Evolutionary conservation across 768 basidiomycete species (phyloP).

Genomic region (Suillus spraguei): DNA sequence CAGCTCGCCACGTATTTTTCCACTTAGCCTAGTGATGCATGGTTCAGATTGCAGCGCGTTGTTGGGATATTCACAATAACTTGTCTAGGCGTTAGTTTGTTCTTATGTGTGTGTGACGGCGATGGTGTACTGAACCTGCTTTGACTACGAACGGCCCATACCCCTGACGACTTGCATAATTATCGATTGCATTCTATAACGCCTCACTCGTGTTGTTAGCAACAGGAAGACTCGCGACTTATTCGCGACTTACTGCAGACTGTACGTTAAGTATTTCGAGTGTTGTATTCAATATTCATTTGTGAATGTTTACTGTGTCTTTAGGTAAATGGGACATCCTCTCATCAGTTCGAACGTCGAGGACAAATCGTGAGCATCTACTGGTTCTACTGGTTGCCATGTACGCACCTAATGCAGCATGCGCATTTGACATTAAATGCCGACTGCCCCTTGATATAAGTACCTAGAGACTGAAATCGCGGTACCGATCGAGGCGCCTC

Average conservation of each 20-base stretch:
- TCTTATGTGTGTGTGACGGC: conserved; percentile 26
- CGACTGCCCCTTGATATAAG: too few species aligned
- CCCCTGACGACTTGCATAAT: too few species aligned
- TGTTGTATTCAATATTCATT: neutral
- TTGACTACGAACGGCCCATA: neutral
- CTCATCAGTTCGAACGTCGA: neutral
- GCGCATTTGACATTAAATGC: too few species aligned
- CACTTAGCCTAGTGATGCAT: conserved; percentile 21
- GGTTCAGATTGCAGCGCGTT: conserved; percentile 23
- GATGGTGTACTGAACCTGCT: conserved; percentile 12
- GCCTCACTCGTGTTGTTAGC: neutral
- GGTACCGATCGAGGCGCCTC: too few species aligned
- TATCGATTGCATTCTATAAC: too few species aligned
- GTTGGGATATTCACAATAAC: conserved; percentile 31
- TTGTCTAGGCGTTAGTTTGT: conserved; percentile 25
- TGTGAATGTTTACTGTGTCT: neutral
- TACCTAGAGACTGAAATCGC: too few species aligned
- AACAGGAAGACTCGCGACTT: neutral
- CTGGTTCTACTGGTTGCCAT: too few species aligned
- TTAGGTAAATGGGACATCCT: neutral
- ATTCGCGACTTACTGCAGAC: neutral
- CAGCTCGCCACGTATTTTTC: conserved; percentile 89
- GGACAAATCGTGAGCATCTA: neutral
- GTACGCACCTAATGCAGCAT: too few species aligned
- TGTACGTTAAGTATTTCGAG: neutral